phyloP scores from a whole-genome alignment of 2,329 filamentous ascomycete genomes.

The Botrytis deweyae region DNA sequence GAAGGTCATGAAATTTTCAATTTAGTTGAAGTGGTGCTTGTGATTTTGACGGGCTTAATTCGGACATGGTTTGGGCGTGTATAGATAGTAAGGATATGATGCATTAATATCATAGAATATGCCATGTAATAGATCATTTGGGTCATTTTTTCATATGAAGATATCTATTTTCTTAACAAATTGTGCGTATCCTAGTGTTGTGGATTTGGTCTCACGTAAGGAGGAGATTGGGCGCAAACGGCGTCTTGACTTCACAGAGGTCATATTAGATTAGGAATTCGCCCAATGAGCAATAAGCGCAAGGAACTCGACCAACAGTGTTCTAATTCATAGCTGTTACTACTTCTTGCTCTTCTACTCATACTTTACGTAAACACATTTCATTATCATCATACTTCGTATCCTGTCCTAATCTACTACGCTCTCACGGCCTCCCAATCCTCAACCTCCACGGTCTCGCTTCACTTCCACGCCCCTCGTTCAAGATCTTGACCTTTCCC shows the following conservation, averaged over 20 bases:
- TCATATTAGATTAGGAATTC: background rate
- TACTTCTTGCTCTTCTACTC: background rate
- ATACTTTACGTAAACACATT: background rate
- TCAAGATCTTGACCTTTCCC: background rate
- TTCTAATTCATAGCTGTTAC: background rate
- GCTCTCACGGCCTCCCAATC: too few relatives aligned
- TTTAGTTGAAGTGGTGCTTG: slow-evolving; percentile 1
- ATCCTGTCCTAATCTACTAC: too few relatives aligned
- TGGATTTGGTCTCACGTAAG: background rate
- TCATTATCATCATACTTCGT: too few relatives aligned
- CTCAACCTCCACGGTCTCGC: background rate
- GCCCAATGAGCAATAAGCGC: background rate
- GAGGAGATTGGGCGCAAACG: background rate
- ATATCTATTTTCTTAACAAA: background rate
- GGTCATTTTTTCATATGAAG: background rate
- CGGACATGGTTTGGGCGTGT: background rate
- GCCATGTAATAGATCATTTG: background rate
- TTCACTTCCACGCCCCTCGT: background rate
- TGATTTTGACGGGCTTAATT: slow-evolving; percentile 6
- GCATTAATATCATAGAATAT: background rate
- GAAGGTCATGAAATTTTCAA: background rate
- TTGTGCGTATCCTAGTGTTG: background rate
- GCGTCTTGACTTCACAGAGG: background rate
- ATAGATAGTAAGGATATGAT: background rate
- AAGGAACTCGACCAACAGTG: background rate